phyloP scores from a whole-genome alignment of 768 basidiomycete genomes.

The Suillus tomentosus region DNA sequence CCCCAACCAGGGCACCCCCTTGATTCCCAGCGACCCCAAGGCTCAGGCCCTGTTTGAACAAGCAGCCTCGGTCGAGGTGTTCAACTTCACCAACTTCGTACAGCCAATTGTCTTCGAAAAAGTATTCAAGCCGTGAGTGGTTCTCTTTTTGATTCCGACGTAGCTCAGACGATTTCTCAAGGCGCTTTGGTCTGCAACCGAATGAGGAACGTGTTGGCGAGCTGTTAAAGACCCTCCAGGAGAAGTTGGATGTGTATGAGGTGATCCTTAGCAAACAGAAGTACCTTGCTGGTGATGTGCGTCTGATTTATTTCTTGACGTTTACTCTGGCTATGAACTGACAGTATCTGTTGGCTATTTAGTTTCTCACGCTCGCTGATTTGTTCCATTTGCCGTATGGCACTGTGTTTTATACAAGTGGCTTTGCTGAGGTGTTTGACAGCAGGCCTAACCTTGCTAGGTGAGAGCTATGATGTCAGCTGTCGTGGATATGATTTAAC shows the following conservation, averaged over 20 bases:
- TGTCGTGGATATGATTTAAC: neutral
- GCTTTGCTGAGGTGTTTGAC: conserved; percentile 32
- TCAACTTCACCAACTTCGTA: conserved; percentile 51
- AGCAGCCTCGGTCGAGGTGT: conserved; percentile 46
- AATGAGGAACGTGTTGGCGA: conserved; percentile 25
- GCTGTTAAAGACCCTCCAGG: conserved; percentile 23
- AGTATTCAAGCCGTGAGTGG: conserved; percentile 52
- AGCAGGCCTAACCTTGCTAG: conserved; percentile 46
- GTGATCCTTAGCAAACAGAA: conserved; percentile 53
- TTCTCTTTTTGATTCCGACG: neutral
- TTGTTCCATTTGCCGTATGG: conserved; percentile 58
- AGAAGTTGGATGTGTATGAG: conserved; percentile 54
- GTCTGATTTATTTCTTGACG: conserved; percentile 21
- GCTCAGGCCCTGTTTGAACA: conserved; percentile 36
- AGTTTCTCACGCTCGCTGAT: conserved; percentile 58
- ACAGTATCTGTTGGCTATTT: neutral
- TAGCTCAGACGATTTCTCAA: conserved; percentile 12
- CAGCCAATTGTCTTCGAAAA: conserved; percentile 46
- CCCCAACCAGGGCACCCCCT: conserved; percentile 46
- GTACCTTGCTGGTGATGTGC: conserved; percentile 59
- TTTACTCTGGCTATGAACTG: neutral
- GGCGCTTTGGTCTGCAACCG: conserved; percentile 21
- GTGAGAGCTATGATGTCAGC: conserved; percentile 25
- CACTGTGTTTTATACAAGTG: conserved; percentile 23
- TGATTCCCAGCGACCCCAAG: conserved; percentile 49